Percentiles rank a stretch among this genome's conserved stretches.
These are phyloP conservation scores for Fusarium gaditjirri DNA, from an alignment of 2,329 filamentous ascomycete species.

Conservation along the genomic window DNA sequence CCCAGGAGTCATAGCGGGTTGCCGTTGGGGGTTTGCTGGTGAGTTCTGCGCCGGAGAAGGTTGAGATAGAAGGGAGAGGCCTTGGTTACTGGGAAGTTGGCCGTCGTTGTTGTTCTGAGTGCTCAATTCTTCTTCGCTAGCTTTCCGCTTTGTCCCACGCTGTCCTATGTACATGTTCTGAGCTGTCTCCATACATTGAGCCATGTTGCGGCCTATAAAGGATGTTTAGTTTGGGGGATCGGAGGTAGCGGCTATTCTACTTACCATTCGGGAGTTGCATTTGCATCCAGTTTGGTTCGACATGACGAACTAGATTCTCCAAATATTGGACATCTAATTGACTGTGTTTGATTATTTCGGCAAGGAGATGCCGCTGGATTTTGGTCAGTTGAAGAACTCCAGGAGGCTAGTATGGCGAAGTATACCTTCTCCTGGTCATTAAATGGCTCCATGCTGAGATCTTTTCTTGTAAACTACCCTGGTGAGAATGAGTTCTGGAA, in stretches of 20 bases:
- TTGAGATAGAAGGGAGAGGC: constrained; percentile 1
- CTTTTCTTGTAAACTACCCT: not conserved
- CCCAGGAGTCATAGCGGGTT: constrained; percentile 21
- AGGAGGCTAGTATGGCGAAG: too few species aligned
- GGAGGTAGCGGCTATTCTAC: constrained; percentile 12
- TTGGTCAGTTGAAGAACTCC: constrained; percentile 3
- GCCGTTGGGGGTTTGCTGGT: constrained; percentile 42
- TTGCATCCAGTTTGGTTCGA: constrained; percentile 58
- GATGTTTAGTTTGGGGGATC: not conserved
- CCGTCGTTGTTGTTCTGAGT: constrained; percentile 42
- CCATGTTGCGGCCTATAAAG: constrained; percentile 59
- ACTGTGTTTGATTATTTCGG: constrained; percentile 68
- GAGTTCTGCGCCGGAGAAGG: not conserved
- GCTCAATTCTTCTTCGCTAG: constrained; percentile 45
- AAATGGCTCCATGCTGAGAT: constrained; percentile 48
- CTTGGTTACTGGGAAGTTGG: constrained; percentile 1
- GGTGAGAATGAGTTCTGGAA: not conserved
- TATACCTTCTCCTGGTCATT: constrained; percentile 64
- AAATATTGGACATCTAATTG: constrained; percentile 58
- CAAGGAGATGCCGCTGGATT: constrained; percentile 65
- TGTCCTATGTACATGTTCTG: constrained; percentile 51
- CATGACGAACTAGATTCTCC: constrained; percentile 58
- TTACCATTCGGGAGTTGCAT: constrained; percentile 61
- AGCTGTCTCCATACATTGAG: constrained; percentile 56
- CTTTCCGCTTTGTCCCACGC: constrained; percentile 48